Percentiles rank a stretch among this genome's conserved stretches.
Conservation (phyloP, 805 yeast species). For the Candida peoriensis region DNA sequence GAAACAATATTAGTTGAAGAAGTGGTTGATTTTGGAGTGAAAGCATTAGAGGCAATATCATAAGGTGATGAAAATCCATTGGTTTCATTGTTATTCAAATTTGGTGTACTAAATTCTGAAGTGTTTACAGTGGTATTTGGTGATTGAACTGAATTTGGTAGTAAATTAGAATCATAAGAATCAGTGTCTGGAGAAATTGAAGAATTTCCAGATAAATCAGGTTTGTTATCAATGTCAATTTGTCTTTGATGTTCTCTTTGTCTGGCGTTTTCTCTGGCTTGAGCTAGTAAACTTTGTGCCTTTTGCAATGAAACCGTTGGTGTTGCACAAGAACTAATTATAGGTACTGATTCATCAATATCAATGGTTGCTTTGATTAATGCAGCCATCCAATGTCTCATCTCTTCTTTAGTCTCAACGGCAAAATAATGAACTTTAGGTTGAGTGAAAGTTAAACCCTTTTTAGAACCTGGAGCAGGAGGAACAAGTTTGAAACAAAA, state of each 20-base stretch:
- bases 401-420: conserved; percentile 83
- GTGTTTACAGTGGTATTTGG: conserved; percentile 35
- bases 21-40: conserved; percentile 41
- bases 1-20: conserved; percentile 10
- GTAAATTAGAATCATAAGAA: conserved; percentile 22
- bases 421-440: conserved; percentile 96
- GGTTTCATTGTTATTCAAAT: conserved; percentile 18
- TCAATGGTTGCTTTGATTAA: conserved; percentile 95
- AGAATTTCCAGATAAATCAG: conserved; percentile 26
- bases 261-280: conserved; percentile 72
- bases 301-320: conserved; percentile 88
- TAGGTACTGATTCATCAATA: conserved; percentile 88
- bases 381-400: conserved; percentile 94
- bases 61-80: conserved; percentile 66
- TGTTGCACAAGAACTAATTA: conserved; percentile 85
- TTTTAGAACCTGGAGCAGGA: conserved; percentile 95
- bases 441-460: conserved; percentile 93
- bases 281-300: conserved; percentile 82
- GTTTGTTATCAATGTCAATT: conserved; percentile 21
- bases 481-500: conserved; percentile 90
- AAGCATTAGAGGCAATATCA: conserved; percentile 55
- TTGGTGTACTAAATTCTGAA: conserved; percentile 29
- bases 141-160: conserved; percentile 19
- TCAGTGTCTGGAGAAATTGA: conserved; percentile 26
- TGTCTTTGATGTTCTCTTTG: conserved; percentile 40